A percentile compares a stretch with the other conserved stretches of the same genome.
Conservation (phyloP, 495 filamentous ascomycete genomes). For the Lineolata rhizophorae region DNA sequence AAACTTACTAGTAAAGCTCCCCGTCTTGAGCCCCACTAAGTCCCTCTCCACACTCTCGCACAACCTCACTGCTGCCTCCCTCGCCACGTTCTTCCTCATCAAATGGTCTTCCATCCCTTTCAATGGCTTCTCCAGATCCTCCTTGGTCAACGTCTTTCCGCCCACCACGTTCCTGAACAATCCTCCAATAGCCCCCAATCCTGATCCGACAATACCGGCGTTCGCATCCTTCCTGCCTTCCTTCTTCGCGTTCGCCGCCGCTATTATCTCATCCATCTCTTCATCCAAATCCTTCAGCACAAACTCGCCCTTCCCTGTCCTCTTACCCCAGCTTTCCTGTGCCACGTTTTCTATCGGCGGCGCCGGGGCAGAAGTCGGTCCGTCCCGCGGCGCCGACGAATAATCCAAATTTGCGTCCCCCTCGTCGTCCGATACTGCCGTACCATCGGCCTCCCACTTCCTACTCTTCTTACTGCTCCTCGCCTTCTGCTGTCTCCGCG, state of each 20-base stretch:
- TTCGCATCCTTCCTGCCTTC: constrained; percentile 24
- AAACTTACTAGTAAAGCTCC: constrained; percentile 62
- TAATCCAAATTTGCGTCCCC: constrained; percentile 62
- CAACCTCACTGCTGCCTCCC: constrained; percentile 76
- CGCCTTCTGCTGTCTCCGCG: constrained; percentile 30
- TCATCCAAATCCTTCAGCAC: constrained; percentile 83
- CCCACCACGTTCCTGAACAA: constrained; percentile 89
- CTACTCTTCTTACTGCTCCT: constrained; percentile 48
- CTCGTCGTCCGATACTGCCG: constrained; percentile 70
- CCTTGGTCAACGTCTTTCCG: constrained; percentile 71
- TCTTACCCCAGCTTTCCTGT: constrained; percentile 58
- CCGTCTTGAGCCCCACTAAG: constrained; percentile 76
- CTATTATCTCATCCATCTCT: constrained; percentile 75
- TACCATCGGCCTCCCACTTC: constrained; percentile 76
- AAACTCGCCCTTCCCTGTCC: constrained; percentile 74
- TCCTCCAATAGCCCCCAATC: constrained; percentile 57
- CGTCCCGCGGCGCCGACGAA: constrained; percentile 36
- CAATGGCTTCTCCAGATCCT: constrained; percentile 75
- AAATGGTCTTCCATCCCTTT: constrained; percentile 93
- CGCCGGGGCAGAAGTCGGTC: constrained; percentile 10
- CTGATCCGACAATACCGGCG: constrained; percentile 48
- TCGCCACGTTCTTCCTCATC: constrained; percentile 85
- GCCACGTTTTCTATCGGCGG: constrained; percentile 47
- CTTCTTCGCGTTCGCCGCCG: constrained; percentile 43
- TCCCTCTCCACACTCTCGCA: constrained; percentile 82